These are phyloP conservation scores for Trametes cubensis DNA, from an alignment of 768 basidiomycete species.

Conservation along the genomic window DNA sequence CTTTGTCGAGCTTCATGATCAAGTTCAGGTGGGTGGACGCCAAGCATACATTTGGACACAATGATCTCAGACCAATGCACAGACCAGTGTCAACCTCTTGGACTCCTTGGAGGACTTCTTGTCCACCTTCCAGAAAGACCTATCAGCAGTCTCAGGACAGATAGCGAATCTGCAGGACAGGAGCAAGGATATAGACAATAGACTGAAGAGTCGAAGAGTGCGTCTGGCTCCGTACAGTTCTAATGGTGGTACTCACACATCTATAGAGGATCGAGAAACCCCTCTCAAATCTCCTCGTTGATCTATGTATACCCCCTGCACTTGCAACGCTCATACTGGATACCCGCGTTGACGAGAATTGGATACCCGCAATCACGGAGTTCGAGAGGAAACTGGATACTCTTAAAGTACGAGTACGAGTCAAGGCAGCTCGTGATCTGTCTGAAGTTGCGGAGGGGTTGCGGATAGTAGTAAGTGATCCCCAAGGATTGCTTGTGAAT, in stretches of 20 bases:
- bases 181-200: conserved; percentile 87
- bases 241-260: conserved; percentile 15
- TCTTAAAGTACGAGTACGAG: conserved; percentile 72
- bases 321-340: conserved; percentile 81
- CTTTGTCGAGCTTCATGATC: conserved; percentile 87
- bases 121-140: conserved; percentile 92
- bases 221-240: conserved; percentile 29
- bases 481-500: too few relatives aligned
- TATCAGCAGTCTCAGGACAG: conserved; percentile 93
- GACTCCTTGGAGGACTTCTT: conserved; percentile 90
- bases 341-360: conserved; percentile 82
- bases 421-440: conserved; percentile 85
- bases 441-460: conserved; percentile 84
- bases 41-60: background rate
- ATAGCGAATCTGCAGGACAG: conserved; percentile 92
- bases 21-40: conserved; percentile 67
- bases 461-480: conserved; percentile 83
- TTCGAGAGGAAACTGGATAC: conserved; percentile 76
- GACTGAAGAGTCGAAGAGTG: conserved; percentile 84
- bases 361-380: conserved; percentile 81
- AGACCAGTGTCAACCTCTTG: conserved; percentile 87
- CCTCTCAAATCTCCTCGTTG: conserved; percentile 75
- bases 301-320: conserved; percentile 80
- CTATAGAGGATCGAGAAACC: conserved; percentile 85
- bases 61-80: background rate